phyloP scores from a whole-genome alignment of 1,139 yeast species.

The Geotrichum cucujoidarum region DNA sequence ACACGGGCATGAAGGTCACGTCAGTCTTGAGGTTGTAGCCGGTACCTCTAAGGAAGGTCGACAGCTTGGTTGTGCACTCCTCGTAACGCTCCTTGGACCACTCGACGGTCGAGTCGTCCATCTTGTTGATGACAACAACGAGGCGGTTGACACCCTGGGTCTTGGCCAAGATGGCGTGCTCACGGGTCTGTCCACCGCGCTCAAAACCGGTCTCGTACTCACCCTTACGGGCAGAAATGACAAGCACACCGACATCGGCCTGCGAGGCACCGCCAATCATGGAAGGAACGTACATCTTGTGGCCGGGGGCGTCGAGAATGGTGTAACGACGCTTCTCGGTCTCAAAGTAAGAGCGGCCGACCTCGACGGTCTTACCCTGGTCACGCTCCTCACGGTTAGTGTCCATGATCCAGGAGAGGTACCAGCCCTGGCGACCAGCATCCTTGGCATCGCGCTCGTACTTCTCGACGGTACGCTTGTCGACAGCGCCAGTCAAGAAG shows the following conservation, averaged over 20 bases:
- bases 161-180: slow-evolving; percentile 95
- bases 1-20: slow-evolving; percentile 90
- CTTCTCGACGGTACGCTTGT: slow-evolving; percentile 97
- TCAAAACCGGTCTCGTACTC: slow-evolving; percentile 99
- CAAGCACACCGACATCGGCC: slow-evolving; percentile 96
- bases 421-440: slow-evolving; percentile 99
- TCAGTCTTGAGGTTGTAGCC: slow-evolving; percentile 83
- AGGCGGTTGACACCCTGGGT: slow-evolving; percentile 96
- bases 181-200: slow-evolving; percentile 98
- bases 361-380: slow-evolving; percentile 98
- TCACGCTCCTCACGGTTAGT: slow-evolving; percentile 97
- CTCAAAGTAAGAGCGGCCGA: slow-evolving; percentile 95
- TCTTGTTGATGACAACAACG: slow-evolving; percentile 91
- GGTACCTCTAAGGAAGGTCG: slow-evolving; percentile 74
- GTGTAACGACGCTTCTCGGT: slow-evolving; percentile 97
- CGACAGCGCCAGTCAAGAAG: slow-evolving; percentile 92
- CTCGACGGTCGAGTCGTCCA: slow-evolving; percentile 95
- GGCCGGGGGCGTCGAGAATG: slow-evolving; percentile 98
- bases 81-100: slow-evolving; percentile 97
- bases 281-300: slow-evolving; percentile 95
- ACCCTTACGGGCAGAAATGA: slow-evolving; percentile 97
- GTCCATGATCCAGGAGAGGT: slow-evolving; percentile 98
- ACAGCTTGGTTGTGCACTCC: slow-evolving; percentile 85
- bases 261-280: slow-evolving; percentile 99
- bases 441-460: slow-evolving; percentile 98